Conservation (phyloP, 805 yeast genomes). For the Diddensiella caesifluorescens region DNA sequence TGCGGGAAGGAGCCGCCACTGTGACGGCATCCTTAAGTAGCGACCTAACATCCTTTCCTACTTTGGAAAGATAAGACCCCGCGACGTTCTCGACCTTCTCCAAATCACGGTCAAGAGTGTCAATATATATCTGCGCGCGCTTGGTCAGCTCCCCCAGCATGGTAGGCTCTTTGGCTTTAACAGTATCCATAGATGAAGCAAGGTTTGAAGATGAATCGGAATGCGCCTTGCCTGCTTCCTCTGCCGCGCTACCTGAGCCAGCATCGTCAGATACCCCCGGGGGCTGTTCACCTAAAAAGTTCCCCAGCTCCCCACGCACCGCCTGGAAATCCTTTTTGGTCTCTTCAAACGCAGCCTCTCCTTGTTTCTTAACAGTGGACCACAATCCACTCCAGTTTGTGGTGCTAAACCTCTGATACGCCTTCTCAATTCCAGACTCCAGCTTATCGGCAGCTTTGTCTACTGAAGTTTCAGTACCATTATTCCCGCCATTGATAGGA, state of each 20-base stretch:
- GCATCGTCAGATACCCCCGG: not conserved
- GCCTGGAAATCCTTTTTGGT: slow-evolving; percentile 28
- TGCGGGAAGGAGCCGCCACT: slow-evolving; percentile 24
- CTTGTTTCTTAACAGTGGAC: slow-evolving; percentile 28
- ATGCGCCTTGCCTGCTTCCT: not conserved
- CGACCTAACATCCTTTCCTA: slow-evolving; percentile 42
- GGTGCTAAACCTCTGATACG: slow-evolving; percentile 16
- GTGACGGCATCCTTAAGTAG: slow-evolving; percentile 42
- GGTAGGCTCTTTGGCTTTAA: slow-evolving; percentile 9
- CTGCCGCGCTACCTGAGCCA: not conserved
- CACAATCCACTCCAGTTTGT: slow-evolving; percentile 27
- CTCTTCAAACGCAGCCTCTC: slow-evolving; percentile 25
- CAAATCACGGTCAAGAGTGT: slow-evolving; percentile 65
- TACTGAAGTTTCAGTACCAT: slow-evolving; percentile 11
- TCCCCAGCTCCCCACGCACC: slow-evolving; percentile 7
- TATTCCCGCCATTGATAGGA: slow-evolving; percentile 2
- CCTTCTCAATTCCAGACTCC: slow-evolving; percentile 24
- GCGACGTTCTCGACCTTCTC: slow-evolving; percentile 71
- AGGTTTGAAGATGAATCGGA: slow-evolving; percentile 4
- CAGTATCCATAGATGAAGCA: slow-evolving; percentile 14
- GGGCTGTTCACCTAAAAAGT: slow-evolving; percentile 5
- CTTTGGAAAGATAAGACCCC: slow-evolving; percentile 49
- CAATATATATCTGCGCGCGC: slow-evolving; percentile 59
- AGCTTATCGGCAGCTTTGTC: slow-evolving; percentile 27
- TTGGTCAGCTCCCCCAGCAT: slow-evolving; percentile 31